Conservation (phyloP, 768 basidiomycete genomes). For the Lactarius hengduanensis region DNA sequence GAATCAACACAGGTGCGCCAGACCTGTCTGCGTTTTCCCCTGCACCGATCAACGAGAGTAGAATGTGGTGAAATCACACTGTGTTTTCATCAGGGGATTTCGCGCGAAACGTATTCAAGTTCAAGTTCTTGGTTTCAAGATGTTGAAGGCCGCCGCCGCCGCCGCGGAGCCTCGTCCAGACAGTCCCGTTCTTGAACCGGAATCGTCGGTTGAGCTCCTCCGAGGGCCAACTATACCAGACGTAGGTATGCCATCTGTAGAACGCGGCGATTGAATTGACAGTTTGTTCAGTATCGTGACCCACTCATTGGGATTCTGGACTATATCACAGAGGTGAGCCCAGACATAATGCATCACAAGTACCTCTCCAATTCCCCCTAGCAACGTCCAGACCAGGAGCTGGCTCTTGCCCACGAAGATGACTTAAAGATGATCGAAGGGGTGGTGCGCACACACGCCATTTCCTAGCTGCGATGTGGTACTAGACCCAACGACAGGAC, state of each 20-base stretch:
- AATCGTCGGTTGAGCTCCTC: constrained; percentile 16
- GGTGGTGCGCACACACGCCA: constrained; percentile 9
- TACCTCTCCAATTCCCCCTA: not conserved
- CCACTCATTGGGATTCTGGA: constrained; percentile 22
- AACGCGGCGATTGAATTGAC: not conserved
- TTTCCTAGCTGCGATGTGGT: not conserved
- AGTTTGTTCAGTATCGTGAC: constrained; percentile 15
- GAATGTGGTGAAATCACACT: constrained; percentile 11
- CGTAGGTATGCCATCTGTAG: not conserved
- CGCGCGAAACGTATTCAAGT: constrained; percentile 24
- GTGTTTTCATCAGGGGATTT: constrained; percentile 27
- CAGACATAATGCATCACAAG: not conserved
- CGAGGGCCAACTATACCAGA: constrained; percentile 18
- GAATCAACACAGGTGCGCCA: not conserved
- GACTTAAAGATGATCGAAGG: constrained; percentile 21
- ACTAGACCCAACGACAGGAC: constrained; percentile 10
- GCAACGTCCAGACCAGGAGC: constrained; percentile 18
- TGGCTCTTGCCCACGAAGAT: constrained; percentile 28
- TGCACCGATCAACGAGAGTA: not conserved
- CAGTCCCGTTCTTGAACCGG: constrained; percentile 14
- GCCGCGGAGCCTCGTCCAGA: constrained; percentile 16
- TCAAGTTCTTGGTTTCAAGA: no score
- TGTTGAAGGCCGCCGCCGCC: constrained; percentile 9
- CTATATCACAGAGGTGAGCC: constrained; percentile 21
- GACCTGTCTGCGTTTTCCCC: not conserved